Evolutionary conservation across 805 yeast genomes (phyloP).

Genomic region (Saturnispora sanitii): DNA sequence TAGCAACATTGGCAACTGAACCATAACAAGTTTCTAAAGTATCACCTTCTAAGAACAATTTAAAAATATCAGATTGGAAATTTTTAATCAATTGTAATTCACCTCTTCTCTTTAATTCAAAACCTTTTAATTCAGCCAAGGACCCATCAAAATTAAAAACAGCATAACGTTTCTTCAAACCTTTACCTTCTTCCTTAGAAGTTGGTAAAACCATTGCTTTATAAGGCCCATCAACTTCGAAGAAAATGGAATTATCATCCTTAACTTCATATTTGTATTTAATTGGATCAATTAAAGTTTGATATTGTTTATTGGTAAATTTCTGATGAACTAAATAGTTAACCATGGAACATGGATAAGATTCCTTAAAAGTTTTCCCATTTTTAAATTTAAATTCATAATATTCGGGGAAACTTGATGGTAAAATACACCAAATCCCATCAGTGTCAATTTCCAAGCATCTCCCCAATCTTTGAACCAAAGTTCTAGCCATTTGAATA

Average conservation of each 20-base stretch:
- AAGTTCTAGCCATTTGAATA: constrained; percentile 89
- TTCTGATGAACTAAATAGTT: constrained; percentile 84
- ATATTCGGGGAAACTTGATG: constrained; percentile 88
- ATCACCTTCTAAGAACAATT: constrained; percentile 78
- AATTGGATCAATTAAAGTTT: constrained; percentile 65
- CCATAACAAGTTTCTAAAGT: constrained; percentile 71
- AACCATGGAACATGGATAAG: constrained; percentile 94
- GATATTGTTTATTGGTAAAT: constrained; percentile 93
- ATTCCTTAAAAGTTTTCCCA: constrained; percentile 68
- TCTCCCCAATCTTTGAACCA: constrained; percentile 88
- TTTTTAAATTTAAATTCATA: constrained; percentile 58
- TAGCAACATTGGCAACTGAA: constrained; percentile 87
- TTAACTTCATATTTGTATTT: constrained; percentile 61
- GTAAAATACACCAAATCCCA: constrained; percentile 99
- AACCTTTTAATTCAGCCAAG: constrained; percentile 91
- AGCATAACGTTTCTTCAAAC: constrained; percentile 91
- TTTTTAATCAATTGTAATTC: constrained; percentile 88
- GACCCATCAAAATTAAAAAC: constrained; percentile 94
- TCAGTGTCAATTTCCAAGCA: constrained; percentile 96
- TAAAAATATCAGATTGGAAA: constrained; percentile 91
- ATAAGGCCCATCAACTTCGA: constrained; percentile 98
- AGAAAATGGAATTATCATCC: constrained; percentile 90
- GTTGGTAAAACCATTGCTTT: constrained; percentile 96
- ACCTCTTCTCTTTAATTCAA: constrained; percentile 94
- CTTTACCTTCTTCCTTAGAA: constrained; percentile 95